Conservation (phyloP, 2,329 filamentous ascomycete genomes). For the Cladosporium halotolerans region DNA sequence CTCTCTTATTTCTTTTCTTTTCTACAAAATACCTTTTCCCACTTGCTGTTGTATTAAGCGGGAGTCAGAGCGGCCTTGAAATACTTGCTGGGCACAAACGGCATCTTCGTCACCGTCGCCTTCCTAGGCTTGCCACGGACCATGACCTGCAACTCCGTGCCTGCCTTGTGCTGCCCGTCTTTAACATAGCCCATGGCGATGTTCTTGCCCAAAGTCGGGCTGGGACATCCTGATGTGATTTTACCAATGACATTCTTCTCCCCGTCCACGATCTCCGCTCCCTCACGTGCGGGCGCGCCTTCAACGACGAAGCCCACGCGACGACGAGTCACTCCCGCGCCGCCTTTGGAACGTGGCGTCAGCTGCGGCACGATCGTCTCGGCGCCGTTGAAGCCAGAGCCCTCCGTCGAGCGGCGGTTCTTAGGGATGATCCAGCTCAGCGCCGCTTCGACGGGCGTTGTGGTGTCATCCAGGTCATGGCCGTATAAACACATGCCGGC, state of each 20-base stretch:
- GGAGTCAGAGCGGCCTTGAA: slow-evolving; percentile 41
- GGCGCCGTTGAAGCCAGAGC: slow-evolving; percentile 76
- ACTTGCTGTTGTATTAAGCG: background rate
- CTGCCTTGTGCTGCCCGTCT: slow-evolving; percentile 74
- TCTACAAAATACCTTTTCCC: background rate
- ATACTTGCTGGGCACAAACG: slow-evolving; percentile 77
- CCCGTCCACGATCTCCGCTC: slow-evolving; percentile 66
- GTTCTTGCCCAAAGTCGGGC: slow-evolving; percentile 78
- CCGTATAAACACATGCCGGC: slow-evolving; percentile 99
- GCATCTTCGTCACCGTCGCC: slow-evolving; percentile 79
- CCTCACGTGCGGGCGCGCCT: slow-evolving; percentile 84
- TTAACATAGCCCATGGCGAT: slow-evolving; percentile 93
- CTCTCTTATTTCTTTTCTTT: background rate
- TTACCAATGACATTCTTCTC: slow-evolving; percentile 64
- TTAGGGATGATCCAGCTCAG: slow-evolving; percentile 81
- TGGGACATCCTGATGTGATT: slow-evolving; percentile 85
- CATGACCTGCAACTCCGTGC: slow-evolving; percentile 71
- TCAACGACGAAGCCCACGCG: slow-evolving; percentile 77
- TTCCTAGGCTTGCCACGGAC: slow-evolving; percentile 71
- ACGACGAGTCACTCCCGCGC: slow-evolving; percentile 61
- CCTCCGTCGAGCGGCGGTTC: slow-evolving; percentile 54
- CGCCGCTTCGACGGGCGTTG: slow-evolving; percentile 60
- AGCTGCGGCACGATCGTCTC: slow-evolving; percentile 72
- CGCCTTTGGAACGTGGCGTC: slow-evolving; percentile 65
- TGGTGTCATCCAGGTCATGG: slow-evolving; percentile 83